Conservation (phyloP, 176 grass and related monocot species). For the Calamus simplicifolius region DNA sequence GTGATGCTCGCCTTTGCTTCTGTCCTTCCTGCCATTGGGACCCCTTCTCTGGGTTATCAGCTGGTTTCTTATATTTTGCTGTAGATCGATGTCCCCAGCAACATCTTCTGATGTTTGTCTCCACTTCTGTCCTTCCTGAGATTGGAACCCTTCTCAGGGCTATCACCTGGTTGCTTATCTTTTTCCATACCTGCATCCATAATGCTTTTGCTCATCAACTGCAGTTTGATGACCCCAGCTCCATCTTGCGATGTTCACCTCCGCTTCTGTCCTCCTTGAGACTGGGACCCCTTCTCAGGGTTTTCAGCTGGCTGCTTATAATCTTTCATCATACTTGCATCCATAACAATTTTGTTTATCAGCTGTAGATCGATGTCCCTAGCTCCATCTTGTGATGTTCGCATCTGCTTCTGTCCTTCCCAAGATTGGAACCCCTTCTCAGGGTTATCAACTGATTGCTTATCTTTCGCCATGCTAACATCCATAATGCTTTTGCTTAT, state of each 20-base stretch:
- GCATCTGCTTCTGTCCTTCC: constrained; percentile 40
- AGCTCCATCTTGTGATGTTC: constrained; percentile 17
- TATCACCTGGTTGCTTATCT: constrained; percentile 39
- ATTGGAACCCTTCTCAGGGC: constrained; percentile 21
- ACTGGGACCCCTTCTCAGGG: constrained; percentile 20
- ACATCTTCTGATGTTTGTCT: constrained; percentile 18
- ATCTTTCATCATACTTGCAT: constrained; percentile 57
- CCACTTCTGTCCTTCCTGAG: constrained; percentile 46
- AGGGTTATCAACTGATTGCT: constrained; percentile 22
- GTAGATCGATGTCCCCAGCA: constrained; percentile 19
- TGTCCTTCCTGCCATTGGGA: constrained; percentile 29
- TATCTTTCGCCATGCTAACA: constrained; percentile 58
- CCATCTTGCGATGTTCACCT: constrained; percentile 20
- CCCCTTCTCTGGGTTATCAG: constrained; percentile 17
- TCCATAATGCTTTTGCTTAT: too few relatives aligned
- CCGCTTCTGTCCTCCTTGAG: constrained; percentile 44
- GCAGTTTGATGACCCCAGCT: constrained; percentile 16
- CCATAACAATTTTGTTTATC: not conserved
- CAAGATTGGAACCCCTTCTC: constrained; percentile 28
- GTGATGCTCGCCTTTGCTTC: constrained; percentile 35
- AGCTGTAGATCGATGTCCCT: constrained; percentile 24
- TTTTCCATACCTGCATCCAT: constrained; percentile 43
- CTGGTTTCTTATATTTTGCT: constrained; percentile 46
- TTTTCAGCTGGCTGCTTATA: constrained; percentile 32
- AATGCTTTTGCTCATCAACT: not conserved